Evolutionary conservation across 2,329 filamentous ascomycete species (phyloP), one percentile per base, ranked within the genome.

Genomic region (Nemania abortiva): DNA sequence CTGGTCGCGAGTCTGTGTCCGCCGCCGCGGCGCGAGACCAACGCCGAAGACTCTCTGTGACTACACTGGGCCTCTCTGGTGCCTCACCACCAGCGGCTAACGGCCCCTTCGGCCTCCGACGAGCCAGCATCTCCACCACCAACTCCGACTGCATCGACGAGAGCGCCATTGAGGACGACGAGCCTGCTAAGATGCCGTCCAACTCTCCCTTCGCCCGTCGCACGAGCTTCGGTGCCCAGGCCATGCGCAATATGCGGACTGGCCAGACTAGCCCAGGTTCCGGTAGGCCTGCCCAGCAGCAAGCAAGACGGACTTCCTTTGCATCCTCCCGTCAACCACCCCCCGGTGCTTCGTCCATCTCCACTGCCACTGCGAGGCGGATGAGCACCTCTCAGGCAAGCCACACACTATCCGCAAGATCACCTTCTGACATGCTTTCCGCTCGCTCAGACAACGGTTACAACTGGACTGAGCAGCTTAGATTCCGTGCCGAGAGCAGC

Each of bases 401-500:
- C 87, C 85, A 82, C 81, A 83, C 82, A 85, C 85, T 85, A 80
- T 78, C 81, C 81, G 80, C 84, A 75, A 84, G 83, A 90, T 83
- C 85, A 81, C 81, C 84, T 87, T 90, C 90, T 92, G 88, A 92
- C 90, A 84, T 83, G 82, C 83, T 82, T 84, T 82, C 82, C 80
- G 78, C 82, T 84, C 88, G 86, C 82, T 83, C 89, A 95, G 92
- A 93, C 87, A 94, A 96, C 87, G 93, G 93, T 81, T 97, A 97
- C 88, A 97, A 97, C 84, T 97, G 95, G 92, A 93, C 94, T 79
- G 95, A 98, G 85, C 95, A 97, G 85, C 90, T 98, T 86, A 93
- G 94, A 82, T 92, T 91, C 77, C 92, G 95, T 79, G 95, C 95
- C 76, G 94, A 97, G 84, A 95, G 94, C 82, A 91, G 89, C 76